Percentiles rank a stretch among this genome's conserved stretches.
Evolutionary conservation across 1,284 basidiomycete genomes (phyloP).

Genomic region (Erythrobasidium hasegawianum): DNA sequence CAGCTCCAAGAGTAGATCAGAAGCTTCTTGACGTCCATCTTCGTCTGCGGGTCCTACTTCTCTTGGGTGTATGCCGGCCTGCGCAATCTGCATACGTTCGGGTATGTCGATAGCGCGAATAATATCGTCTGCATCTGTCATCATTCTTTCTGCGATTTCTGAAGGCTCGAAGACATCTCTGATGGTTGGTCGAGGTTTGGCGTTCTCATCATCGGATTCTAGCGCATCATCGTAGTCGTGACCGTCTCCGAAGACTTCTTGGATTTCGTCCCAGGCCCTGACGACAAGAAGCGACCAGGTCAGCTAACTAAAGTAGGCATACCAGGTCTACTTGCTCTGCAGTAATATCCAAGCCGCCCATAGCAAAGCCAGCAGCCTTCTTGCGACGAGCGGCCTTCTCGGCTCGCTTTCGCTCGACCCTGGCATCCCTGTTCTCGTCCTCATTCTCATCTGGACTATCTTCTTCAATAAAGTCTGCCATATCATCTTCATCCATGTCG

Average conservation of each 20-base stretch:
- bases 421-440: conserved; percentile 30
- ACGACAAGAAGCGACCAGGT: conserved; percentile 37
- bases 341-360: conserved; percentile 48
- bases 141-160: conserved; percentile 83
- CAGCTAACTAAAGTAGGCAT: background rate
- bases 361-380: conserved; percentile 77
- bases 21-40: background rate
- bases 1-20: conserved; percentile 9
- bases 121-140: conserved; percentile 91
- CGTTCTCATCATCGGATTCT: conserved; percentile 62
- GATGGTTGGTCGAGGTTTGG: conserved; percentile 64
- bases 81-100: conserved; percentile 91
- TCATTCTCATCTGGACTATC: conserved; percentile 55
- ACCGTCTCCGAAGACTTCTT: conserved; percentile 95
- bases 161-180: conserved; percentile 97
- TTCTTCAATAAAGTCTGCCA: conserved; percentile 73
- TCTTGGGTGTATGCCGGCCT: conserved; percentile 66
- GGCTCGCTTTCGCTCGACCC: conserved; percentile 46
- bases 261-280: conserved; percentile 94
- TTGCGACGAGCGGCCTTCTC: conserved; percentile 57
- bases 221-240: conserved; percentile 95
- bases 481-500: conserved; percentile 53
- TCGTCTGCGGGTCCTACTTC: conserved; percentile 34
- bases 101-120: conserved; percentile 88
- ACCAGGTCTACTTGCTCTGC: conserved; percentile 67